Evolutionary conservation across 2,329 filamentous ascomycete species (phyloP).

Genomic region (Tolypocladium capitatum): DNA sequence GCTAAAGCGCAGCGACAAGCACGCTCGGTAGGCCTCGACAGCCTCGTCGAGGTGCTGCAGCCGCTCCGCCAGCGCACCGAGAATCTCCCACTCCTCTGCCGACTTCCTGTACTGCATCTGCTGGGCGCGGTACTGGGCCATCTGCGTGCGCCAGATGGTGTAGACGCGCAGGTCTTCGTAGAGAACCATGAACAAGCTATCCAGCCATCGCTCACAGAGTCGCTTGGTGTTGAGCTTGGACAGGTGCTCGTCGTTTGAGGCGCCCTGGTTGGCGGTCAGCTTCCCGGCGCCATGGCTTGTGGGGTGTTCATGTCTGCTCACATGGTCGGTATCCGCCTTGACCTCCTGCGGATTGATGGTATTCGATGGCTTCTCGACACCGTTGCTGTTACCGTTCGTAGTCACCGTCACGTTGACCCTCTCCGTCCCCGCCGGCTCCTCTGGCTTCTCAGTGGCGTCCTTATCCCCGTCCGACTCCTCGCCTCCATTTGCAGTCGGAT

Average conservation of each 20-base stretch:
- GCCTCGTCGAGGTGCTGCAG: constrained; percentile 87
- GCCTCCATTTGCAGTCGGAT: constrained; percentile 37
- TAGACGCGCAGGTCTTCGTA: constrained; percentile 97
- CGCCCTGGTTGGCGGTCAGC: constrained; percentile 30
- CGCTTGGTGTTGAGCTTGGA: constrained; percentile 95
- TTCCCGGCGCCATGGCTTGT: background rate
- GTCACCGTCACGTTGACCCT: too few relatives aligned
- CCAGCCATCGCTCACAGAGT: constrained; percentile 92
- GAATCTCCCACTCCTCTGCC: constrained; percentile 94
- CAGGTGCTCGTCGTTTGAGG: constrained; percentile 57
- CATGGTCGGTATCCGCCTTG: constrained; percentile 62
- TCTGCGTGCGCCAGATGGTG: constrained; percentile 97
- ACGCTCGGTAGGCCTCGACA: constrained; percentile 83
- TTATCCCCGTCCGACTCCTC: constrained; percentile 17
- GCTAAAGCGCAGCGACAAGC: constrained; percentile 77
- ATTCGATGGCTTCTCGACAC: constrained; percentile 66
- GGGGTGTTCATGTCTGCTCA: constrained; percentile 22
- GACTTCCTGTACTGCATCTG: constrained; percentile 94
- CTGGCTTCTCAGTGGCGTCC: background rate
- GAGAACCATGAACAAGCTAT: constrained; percentile 97
- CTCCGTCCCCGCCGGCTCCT: background rate
- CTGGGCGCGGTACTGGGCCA: constrained; percentile 88
- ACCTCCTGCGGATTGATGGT: constrained; percentile 65
- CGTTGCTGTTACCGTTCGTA: constrained; percentile 12
- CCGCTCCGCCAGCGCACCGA: constrained; percentile 82